phyloP scores from a whole-genome alignment of 169 alveolate species.

The Plasmodium vivax region DNA sequence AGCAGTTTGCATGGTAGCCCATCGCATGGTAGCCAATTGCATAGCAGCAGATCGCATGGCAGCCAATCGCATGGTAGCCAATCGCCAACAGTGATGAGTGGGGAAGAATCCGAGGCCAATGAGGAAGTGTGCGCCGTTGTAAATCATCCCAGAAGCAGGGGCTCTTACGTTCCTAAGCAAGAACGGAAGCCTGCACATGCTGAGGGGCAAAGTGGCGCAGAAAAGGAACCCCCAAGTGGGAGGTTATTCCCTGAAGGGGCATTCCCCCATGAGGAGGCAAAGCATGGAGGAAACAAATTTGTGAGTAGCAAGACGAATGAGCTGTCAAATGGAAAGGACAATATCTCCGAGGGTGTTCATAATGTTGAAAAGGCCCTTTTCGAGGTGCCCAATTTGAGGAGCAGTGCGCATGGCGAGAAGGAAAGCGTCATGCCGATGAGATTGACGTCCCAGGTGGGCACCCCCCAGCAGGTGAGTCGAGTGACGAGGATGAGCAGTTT shows the following conservation, averaged over 20 bases:
- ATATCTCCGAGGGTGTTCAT: neutral
- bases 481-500: neutral
- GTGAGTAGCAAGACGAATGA: neutral
- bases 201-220: neutral
- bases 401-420: neutral
- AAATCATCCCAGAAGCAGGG: neutral
- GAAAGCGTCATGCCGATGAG: neutral
- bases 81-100: neutral
- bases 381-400: neutral
- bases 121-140: neutral
- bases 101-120: neutral
- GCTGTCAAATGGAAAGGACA: neutral
- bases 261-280: too few relatives aligned
- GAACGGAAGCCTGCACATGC: neutral
- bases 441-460: neutral
- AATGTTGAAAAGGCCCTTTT: neutral
- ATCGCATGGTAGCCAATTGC: too few relatives aligned
- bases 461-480: neutral
- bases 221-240: neutral
- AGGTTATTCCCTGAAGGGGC: neutral
- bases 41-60: too few relatives aligned
- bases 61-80: neutral
- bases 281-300: neutral
- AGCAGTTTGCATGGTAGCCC: too few relatives aligned
- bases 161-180: neutral